phyloP scores from a whole-genome alignment of 2,329 filamentous ascomycete genomes.

The Colletotrichum truncatum region DNA sequence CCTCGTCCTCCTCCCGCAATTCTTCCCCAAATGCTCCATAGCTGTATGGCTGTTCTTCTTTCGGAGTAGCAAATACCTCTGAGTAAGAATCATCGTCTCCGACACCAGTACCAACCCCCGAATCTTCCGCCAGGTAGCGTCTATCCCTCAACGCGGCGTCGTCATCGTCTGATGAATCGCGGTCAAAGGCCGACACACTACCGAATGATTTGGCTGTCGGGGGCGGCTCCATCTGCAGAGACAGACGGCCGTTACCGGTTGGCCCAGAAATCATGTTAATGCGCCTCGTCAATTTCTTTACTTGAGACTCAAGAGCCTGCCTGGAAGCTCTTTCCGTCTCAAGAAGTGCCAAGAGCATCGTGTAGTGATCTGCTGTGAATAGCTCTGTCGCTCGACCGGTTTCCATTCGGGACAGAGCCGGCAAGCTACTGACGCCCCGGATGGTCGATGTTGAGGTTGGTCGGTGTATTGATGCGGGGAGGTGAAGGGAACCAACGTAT shows the following conservation, averaged over 20 bases:
- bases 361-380: conserved; percentile 57
- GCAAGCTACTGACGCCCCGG: conserved; percentile 56
- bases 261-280: conserved; percentile 53
- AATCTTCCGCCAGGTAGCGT: conserved; percentile 39
- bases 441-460: conserved; percentile 58
- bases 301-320: conserved; percentile 63
- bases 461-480: conserved; percentile 42
- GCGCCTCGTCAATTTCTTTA: conserved; percentile 61
- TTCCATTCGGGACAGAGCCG: conserved; percentile 46
- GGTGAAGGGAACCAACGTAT: conserved; percentile 53
- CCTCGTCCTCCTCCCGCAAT: conserved; percentile 47
- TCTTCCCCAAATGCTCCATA: conserved; percentile 53
- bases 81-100: conserved; percentile 54
- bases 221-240: conserved; percentile 39
- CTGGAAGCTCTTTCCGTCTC: conserved; percentile 66
- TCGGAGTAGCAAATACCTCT: conserved; percentile 62
- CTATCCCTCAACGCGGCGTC: conserved; percentile 30
- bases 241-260: conserved; percentile 17
- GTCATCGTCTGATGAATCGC: conserved; percentile 51
- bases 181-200: conserved; percentile 51
- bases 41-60: conserved; percentile 50
- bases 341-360: conserved; percentile 60
- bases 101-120: conserved; percentile 43
- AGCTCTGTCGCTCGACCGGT: conserved; percentile 30
- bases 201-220: conserved; percentile 47